Evolutionary conservation across 768 basidiomycete species (phyloP).

Genomic region (Jaapia argillacea): DNA sequence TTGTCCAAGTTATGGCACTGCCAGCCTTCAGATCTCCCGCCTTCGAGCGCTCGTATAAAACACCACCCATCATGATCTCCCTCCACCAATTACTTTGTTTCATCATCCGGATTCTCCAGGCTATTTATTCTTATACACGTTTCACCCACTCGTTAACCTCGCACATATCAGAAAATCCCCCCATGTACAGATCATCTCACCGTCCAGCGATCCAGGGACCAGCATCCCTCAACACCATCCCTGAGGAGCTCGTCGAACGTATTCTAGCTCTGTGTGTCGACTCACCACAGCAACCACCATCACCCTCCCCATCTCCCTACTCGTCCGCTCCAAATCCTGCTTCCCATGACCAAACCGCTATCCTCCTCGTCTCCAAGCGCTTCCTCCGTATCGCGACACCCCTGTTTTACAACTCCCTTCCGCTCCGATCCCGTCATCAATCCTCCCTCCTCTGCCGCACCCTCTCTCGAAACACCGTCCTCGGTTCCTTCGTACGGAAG

Average conservation of each 20-base stretch:
- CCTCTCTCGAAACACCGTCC: slow-evolving; percentile 20
- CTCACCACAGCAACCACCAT: slow-evolving; percentile 4
- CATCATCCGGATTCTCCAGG: too few species aligned
- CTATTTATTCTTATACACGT: too few species aligned
- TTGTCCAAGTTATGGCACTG: too few species aligned
- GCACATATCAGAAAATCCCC: too few species aligned
- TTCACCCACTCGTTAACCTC: too few species aligned
- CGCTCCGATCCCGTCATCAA: slow-evolving; percentile 26
- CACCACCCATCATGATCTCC: too few species aligned
- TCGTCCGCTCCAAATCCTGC: slow-evolving; percentile 8
- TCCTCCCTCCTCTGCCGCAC: slow-evolving; percentile 22
- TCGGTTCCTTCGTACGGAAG: slow-evolving; percentile 14
- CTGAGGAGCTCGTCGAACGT: slow-evolving; percentile 28
- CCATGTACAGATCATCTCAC: too few species aligned
- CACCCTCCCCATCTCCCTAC: slow-evolving; percentile 6
- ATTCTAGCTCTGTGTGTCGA: slow-evolving; percentile 21
- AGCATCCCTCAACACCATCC: slow-evolving; percentile 16
- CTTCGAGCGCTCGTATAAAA: too few species aligned
- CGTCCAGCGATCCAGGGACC: too few species aligned
- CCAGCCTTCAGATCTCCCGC: too few species aligned
- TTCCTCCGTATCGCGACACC: slow-evolving; percentile 44
- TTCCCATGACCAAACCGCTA: slow-evolving; percentile 18
- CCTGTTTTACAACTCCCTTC: slow-evolving; percentile 39
- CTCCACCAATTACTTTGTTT: too few species aligned
- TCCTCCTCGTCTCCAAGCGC: slow-evolving; percentile 36